Evolutionary conservation across 768 basidiomycete species (phyloP), one percentile per base, ranked within the genome.

Genomic region (Rhodotorula kratochvilovae): DNA sequence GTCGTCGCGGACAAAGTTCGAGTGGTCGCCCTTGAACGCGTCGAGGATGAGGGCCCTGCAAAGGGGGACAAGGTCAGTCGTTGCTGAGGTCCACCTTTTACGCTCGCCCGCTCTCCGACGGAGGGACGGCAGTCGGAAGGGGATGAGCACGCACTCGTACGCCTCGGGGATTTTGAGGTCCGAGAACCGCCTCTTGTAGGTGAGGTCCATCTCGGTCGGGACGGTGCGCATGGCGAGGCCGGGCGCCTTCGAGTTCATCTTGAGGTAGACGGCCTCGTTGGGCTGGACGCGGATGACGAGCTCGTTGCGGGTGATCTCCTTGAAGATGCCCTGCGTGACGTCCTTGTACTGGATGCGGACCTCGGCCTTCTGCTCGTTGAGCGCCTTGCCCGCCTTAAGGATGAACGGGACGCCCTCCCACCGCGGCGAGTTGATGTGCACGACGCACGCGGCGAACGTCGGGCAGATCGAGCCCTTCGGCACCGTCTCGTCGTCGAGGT

Each of bases 321-420:
- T 89, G 86, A 98, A 99, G 79, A 98, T 96, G 61, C 95, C 95
- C 80, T 88, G 87, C 2, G 93, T 93, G 63, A 95, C 93, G 80
- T 97, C 94, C 83, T 93, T 97, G 85, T 92, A 98, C 81, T 99
- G 95, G 69, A 98, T 89, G 61, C 95, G 90, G 77, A 98, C 89
- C 82, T 97, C 95, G 65, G 97, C 94, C 83, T 99, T 99, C 80
- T 92, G 91, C 82, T 99, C 96, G 83, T 98, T 96, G 70, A 99
- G 83, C 10, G 95, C 94, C 86, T 99, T 99, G 63, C 95, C 95
- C 33, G 95, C 96, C 83, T 94, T 97, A 76, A 99, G 84, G 78
- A 98, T 92, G 83, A 98, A 99, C 0, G 95, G 96, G 11, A 99
- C 95, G 68, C 95, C 95, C 80, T 98, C 95, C 95, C 95, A 99